Conservation (phyloP, 2,329 filamentous ascomycete genomes). For the Parastagonospora nodorum region DNA sequence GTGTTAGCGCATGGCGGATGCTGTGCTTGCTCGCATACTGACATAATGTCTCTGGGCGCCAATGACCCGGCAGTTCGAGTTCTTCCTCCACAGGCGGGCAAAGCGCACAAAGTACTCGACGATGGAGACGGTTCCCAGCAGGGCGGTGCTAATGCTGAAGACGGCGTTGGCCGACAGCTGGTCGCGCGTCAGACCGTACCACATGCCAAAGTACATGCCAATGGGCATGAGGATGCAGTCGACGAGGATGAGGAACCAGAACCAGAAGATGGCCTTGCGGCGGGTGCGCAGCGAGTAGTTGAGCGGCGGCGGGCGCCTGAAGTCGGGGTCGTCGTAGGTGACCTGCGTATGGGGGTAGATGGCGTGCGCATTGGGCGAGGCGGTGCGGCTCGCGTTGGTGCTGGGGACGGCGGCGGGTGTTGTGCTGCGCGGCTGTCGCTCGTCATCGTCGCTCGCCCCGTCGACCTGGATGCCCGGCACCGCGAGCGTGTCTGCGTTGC, state of each 20-base stretch:
- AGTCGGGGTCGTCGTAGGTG: slow-evolving; percentile 47
- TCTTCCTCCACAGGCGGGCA: slow-evolving; percentile 56
- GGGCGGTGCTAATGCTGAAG: slow-evolving; percentile 60
- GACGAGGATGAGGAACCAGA: slow-evolving; percentile 64
- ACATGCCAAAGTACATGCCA: slow-evolving; percentile 64
- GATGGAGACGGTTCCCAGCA: slow-evolving; percentile 59
- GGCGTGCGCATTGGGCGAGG: slow-evolving; percentile 38
- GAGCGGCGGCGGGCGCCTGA: slow-evolving; percentile 55
- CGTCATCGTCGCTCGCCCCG: slow-evolving; percentile 17
- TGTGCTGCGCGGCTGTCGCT: slow-evolving; percentile 16
- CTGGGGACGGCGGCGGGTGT: slow-evolving; percentile 20
- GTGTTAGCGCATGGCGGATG: neutral
- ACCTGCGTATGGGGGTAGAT: slow-evolving; percentile 49
- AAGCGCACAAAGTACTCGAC: slow-evolving; percentile 60
- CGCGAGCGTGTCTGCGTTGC: slow-evolving; percentile 18
- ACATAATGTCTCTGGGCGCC: slow-evolving; percentile 51
- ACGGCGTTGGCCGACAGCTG: slow-evolving; percentile 56
- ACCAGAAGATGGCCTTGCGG: slow-evolving; percentile 61
- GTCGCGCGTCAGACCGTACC: slow-evolving; percentile 58
- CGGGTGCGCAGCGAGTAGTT: slow-evolving; percentile 61
- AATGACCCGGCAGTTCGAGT: slow-evolving; percentile 59
- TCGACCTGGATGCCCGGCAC: slow-evolving; percentile 27
- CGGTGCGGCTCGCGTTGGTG: slow-evolving; percentile 29
- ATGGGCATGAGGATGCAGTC: slow-evolving; percentile 65
- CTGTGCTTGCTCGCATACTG: slow-evolving; percentile 7